Percentiles rank a stretch among this genome's conserved stretches.
phyloP scores from a whole-genome alignment of 192 early-diverging fungal genomes.

The Coemansia sp. region DNA sequence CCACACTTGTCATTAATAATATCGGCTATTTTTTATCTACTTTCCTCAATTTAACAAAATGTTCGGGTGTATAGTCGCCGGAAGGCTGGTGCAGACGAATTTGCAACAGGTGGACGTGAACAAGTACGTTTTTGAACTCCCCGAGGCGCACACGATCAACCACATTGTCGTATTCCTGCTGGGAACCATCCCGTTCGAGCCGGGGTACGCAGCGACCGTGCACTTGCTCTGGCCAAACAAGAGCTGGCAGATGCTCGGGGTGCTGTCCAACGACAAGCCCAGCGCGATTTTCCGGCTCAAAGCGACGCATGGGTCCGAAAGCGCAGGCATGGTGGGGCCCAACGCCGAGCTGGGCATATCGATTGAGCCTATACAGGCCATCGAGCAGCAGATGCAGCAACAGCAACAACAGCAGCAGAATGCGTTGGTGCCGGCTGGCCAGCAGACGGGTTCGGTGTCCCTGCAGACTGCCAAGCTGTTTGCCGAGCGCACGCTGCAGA shows the following conservation, averaged over 20 bases:
- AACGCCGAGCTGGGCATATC: slow-evolving; percentile 84
- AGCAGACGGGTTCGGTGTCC: slow-evolving; percentile 3
- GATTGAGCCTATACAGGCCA: slow-evolving; percentile 79
- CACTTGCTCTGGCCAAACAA: slow-evolving; percentile 88
- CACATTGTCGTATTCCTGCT: slow-evolving; percentile 94
- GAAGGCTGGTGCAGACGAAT: slow-evolving; percentile 89
- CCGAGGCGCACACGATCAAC: slow-evolving; percentile 83
- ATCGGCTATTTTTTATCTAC: neutral
- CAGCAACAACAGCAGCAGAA: slow-evolving; percentile 20
- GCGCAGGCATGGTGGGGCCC: slow-evolving; percentile 25
- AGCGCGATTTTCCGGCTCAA: slow-evolving; percentile 77
- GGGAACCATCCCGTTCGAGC: slow-evolving; percentile 82
- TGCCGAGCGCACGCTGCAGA: slow-evolving; percentile 61
- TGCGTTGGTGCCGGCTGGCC: slow-evolving; percentile 26
- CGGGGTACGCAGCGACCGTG: slow-evolving; percentile 89
- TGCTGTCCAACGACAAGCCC: slow-evolving; percentile 79
- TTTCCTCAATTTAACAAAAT: slow-evolving; percentile 36
- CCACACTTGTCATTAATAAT: too few species aligned
- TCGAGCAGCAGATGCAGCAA: slow-evolving; percentile 58
- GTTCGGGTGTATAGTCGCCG: slow-evolving; percentile 94
- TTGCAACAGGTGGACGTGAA: slow-evolving; percentile 82
- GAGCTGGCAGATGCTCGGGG: slow-evolving; percentile 74
- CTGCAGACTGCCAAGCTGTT: slow-evolving; percentile 56
- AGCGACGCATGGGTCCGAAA: slow-evolving; percentile 8
- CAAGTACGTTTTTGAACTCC: slow-evolving; percentile 89